A percentile compares a stretch with the other conserved stretches of the same genome.
Evolutionary conservation across 129 eudicot species (phyloP).

Genomic region (Silybum marianum): DNA sequence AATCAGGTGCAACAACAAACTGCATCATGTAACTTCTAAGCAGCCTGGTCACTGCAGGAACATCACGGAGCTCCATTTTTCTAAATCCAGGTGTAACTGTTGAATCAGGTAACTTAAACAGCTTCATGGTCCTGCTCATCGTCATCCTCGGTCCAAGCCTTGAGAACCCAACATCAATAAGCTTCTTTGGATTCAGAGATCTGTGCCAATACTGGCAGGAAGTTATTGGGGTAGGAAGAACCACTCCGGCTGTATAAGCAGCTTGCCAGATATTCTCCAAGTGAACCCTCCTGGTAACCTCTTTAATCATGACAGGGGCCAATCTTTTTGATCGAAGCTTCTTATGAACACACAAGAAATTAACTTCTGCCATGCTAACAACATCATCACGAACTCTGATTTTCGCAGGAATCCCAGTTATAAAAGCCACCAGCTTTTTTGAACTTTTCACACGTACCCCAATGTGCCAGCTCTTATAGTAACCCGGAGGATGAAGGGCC

Average conservation of each 20-base stretch:
- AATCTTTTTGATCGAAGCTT: conserved; percentile 65
- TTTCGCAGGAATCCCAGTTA: conserved; percentile 63
- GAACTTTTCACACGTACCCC: conserved; percentile 63
- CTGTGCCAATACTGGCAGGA: conserved; percentile 74
- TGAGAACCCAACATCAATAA: conserved; percentile 67
- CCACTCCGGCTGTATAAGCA: conserved; percentile 72
- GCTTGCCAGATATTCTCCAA: conserved; percentile 74
- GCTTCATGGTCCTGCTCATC: conserved; percentile 66
- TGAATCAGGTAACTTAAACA: conserved; percentile 51
- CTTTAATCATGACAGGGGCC: conserved; percentile 73
- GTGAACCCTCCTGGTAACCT: conserved; percentile 68
- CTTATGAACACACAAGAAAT: conserved; percentile 70
- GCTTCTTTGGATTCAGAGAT: conserved; percentile 59
- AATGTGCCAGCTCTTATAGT: conserved; percentile 62
- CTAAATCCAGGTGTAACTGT: conserved; percentile 54
- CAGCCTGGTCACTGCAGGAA: conserved; percentile 59
- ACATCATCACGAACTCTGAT: conserved; percentile 49
- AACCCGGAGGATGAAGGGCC: conserved; percentile 70
- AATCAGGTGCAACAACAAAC: conserved; percentile 61
- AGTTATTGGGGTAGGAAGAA: conserved; percentile 63
- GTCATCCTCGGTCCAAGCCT: conserved; percentile 67
- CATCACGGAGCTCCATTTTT: conserved; percentile 66
- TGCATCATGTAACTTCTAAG: conserved; percentile 50
- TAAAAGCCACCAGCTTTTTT: conserved; percentile 64
- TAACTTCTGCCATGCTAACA: conserved; percentile 65